Percentiles rank a stretch among this genome's conserved stretches.
phyloP scores from a whole-genome alignment of 176 grass and related monocot genomes.

The Raddia distichophylla region DNA sequence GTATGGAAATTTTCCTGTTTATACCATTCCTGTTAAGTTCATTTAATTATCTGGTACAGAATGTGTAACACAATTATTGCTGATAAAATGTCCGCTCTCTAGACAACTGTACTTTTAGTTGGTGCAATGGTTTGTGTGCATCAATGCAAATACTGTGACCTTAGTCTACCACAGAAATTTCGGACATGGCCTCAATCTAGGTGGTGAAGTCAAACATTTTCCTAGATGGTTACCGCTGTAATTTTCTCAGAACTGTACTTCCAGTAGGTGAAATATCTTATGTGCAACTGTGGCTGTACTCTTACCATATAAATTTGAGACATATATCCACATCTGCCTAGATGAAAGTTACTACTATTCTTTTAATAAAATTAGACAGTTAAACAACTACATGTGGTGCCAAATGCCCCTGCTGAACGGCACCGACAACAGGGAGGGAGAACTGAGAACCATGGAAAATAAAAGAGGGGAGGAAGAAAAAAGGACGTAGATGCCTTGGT shows the following conservation, averaged over 20 bases:
- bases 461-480: too few relatives aligned
- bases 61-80: conserved; percentile 17
- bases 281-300: not conserved
- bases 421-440: too few relatives aligned
- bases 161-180: not conserved
- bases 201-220: conserved; percentile 12
- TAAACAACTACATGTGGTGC: not conserved
- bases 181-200: not conserved
- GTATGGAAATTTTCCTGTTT: conserved; percentile 48
- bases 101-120: not conserved
- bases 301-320: not conserved
- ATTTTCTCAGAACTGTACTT: not conserved
- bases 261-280: not conserved
- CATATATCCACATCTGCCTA: not conserved
- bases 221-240: conserved; percentile 14
- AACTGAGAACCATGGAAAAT: too few relatives aligned
- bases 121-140: not conserved
- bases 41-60: conserved; percentile 19
- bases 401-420: too few relatives aligned
- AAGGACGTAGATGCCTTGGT: too few relatives aligned
- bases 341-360: conserved; percentile 12
- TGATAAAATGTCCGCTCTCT: not conserved
- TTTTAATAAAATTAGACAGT: not conserved
- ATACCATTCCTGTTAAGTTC: not conserved
- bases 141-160: conserved; percentile 10